Evolutionary conservation across 2,329 filamentous ascomycete species (phyloP), one percentile per base, ranked within the genome.

Genomic region (Trichoderma sp.): DNA sequence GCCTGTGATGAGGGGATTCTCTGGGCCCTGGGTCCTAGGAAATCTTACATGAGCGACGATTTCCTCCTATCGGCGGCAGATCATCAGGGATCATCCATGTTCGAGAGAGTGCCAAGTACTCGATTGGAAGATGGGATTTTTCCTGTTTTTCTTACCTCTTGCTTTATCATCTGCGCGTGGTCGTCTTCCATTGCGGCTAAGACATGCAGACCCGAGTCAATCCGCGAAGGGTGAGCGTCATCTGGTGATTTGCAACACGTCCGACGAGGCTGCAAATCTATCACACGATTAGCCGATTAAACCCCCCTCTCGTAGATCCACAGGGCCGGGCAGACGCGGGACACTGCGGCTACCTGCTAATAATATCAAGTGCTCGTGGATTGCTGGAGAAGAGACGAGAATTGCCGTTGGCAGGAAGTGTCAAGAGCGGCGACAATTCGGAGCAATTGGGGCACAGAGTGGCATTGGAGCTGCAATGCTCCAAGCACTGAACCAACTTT

Each of bases 21-120:
- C 55, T 65, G 43, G 34, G 44, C 34, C 52, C 54, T 56, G 24
- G 39, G 34, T 39, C 10, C 34, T 39, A 39, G 34, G 50, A 65
- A 60, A 56, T 65, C 56, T 65, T 65, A 65, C 55, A 59, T 65
- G 60, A 65, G 63, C 63, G 39, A 63, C 50, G 5, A 21, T 52
- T 34, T n/a, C 21, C 28, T 52, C 34, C 50, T 24, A 52, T 34
- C 50, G 34, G 21, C 12, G 26, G 41, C 48, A 30, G 50, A 47
- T 43, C 39, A 44, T 50, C 57, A 65, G 57, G 63, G 63, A 45
- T 65, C 26, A 65, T 47, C 56, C 57, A 65, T 61, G 63, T 56
- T 39, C 43, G 48, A 43, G n/a, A 26, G 41, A 12, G 54, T n/a
- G 45, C 30, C 57, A 60, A 60, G 45, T 60, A 58, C 44, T 58